Evolutionary conservation across 176 grass and related monocot genomes (phyloP).

Genomic region (Ananas comosus): DNA sequence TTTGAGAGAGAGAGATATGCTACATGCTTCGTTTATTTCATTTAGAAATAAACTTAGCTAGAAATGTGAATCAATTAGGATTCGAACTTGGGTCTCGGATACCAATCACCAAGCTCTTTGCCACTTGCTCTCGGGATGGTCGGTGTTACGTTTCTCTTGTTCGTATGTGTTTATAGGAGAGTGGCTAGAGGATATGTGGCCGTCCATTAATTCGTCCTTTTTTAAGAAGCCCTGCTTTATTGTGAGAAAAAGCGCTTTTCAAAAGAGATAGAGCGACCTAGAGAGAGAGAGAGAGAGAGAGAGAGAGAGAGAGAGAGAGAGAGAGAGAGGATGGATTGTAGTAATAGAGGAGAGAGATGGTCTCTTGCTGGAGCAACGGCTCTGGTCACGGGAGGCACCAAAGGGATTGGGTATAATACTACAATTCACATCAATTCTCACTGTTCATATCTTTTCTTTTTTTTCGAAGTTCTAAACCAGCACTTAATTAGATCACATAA

Average conservation of each 20-base stretch:
- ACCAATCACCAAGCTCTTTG: too few relatives aligned
- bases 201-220: neutral
- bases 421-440: too few relatives aligned
- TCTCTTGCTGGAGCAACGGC: constrained; percentile 28
- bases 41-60: too few relatives aligned
- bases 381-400: constrained; percentile 43
- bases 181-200: neutral
- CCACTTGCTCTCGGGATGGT: too few relatives aligned
- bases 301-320: neutral
- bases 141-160: too few relatives aligned
- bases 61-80: too few relatives aligned
- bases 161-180: too few relatives aligned
- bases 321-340: neutral
- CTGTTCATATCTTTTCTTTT: neutral
- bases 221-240: neutral
- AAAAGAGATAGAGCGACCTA: too few relatives aligned
- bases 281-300: neutral
- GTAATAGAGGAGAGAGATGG: constrained; percentile 22
- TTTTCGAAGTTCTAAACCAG: neutral
- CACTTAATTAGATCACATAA: neutral
- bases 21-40: too few relatives aligned
- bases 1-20: too few relatives aligned
- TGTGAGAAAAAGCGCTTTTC: neutral
- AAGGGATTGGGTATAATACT: constrained; percentile 24
- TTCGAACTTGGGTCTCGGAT: too few relatives aligned